phyloP scores from a whole-genome alignment of 2,329 filamentous ascomycete genomes.

The Pezicula radicicola region DNA sequence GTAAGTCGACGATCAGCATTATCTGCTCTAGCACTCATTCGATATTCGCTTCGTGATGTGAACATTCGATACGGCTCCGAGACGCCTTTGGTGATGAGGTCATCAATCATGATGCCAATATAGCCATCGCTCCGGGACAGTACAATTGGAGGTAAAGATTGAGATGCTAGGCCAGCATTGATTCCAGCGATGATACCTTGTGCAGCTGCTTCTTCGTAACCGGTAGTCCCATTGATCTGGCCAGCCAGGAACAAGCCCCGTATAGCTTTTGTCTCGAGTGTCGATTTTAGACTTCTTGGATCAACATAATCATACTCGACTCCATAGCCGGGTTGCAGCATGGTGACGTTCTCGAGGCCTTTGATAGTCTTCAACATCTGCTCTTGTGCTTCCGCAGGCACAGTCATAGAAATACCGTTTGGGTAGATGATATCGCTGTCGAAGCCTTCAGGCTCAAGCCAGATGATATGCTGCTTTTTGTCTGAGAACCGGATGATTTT shows the following conservation, averaged over 20 bases:
- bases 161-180: conserved; percentile 83
- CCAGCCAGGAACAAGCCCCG: conserved; percentile 86
- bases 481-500: conserved; percentile 87
- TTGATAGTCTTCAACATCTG: conserved; percentile 79
- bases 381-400: conserved; percentile 84
- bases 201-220: conserved; percentile 94
- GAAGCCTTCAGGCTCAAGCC: conserved; percentile 96
- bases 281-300: conserved; percentile 80
- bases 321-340: conserved; percentile 94
- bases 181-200: conserved; percentile 91
- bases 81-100: conserved; percentile 94
- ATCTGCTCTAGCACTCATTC: conserved; percentile 87
- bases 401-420: conserved; percentile 96
- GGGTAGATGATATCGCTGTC: conserved; percentile 88
- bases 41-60: conserved; percentile 91
- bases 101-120: conserved; percentile 98
- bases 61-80: conserved; percentile 99
- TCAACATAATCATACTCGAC: conserved; percentile 99
- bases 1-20: conserved; percentile 91
- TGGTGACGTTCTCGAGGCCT: conserved; percentile 84
- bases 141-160: conserved; percentile 60
- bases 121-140: conserved; percentile 86
- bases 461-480: conserved; percentile 82
- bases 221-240: conserved; percentile 97
- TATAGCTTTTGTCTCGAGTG: conserved; percentile 91